A percentile compares a stretch with the other conserved stretches of the same genome.
phyloP scores from a whole-genome alignment of 164 flowering plant genomes.

The Warburgia ugandensis region DNA sequence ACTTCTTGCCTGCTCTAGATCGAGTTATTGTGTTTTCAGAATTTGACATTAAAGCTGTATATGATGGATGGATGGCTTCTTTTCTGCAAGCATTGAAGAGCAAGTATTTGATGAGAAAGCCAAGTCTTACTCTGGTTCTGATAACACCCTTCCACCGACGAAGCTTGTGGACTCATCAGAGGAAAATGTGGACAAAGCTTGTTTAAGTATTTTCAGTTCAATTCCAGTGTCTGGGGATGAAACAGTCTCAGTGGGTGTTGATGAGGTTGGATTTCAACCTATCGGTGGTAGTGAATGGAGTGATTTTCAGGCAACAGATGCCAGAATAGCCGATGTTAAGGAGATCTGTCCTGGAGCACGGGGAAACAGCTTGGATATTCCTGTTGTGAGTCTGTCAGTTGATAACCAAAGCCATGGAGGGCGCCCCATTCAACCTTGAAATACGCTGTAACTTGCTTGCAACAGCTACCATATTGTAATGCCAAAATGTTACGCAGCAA shows the following conservation, averaged over 20 bases:
- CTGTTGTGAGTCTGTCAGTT: conserved; percentile 50
- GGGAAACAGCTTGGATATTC: conserved; percentile 68
- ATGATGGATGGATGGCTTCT: too few species aligned
- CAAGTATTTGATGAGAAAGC: conserved; percentile 67
- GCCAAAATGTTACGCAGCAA: too few species aligned
- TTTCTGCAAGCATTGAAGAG: conserved; percentile 24
- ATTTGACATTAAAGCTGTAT: too few species aligned
- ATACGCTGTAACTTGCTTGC: too few species aligned
- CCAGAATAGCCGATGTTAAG: conserved; percentile 57
- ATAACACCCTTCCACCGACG: too few species aligned
- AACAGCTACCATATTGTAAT: too few species aligned
- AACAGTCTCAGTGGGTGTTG: too few species aligned
- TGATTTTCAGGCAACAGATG: conserved; percentile 36
- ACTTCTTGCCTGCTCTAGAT: too few species aligned
- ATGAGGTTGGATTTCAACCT: too few species aligned
- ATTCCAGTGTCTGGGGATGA: conserved; percentile 40
- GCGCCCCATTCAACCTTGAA: conserved; percentile 41
- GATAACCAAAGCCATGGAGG: conserved; percentile 33
- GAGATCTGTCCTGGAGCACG: conserved; percentile 62
- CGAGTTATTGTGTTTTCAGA: too few species aligned
- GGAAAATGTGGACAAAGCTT: conserved; percentile 87
- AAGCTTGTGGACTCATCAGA: too few species aligned
- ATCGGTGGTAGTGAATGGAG: too few species aligned
- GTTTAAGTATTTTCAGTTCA: conserved; percentile 59
- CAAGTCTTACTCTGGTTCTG: conserved; percentile 52